These are phyloP conservation scores for Vanderwaltozyma verrucispora DNA, from an alignment of 805 yeast species.

Conservation along the genomic window DNA sequence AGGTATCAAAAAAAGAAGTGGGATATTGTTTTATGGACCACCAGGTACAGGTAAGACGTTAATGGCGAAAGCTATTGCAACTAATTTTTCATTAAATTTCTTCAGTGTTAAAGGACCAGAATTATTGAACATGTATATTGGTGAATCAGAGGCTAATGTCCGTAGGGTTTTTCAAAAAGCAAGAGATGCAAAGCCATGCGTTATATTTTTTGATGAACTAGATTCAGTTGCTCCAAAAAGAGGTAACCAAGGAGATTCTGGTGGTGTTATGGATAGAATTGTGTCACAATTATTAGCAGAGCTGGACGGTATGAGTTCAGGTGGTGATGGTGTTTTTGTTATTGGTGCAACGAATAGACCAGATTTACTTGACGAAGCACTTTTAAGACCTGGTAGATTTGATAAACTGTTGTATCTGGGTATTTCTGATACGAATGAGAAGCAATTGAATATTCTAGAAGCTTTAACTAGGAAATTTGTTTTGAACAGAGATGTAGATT, in stretches of 20 bases:
- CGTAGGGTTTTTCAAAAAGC: conserved; percentile 90
- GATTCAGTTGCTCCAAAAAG: conserved; percentile 98
- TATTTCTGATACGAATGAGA: conserved; percentile 80
- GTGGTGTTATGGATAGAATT: conserved; percentile 98
- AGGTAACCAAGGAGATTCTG: conserved; percentile 98
- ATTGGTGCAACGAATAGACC: conserved; percentile 99
- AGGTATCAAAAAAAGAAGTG: conserved; percentile 90
- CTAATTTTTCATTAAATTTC: conserved; percentile 86
- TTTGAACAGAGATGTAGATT: conserved; percentile 48
- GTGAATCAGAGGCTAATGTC: conserved; percentile 97
- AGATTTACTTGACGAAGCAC: conserved; percentile 87
- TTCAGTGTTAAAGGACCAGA: conserved; percentile 98
- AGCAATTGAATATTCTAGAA: conserved; percentile 73
- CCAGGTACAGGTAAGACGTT: conserved; percentile 98
- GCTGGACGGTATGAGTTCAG: conserved; percentile 86
- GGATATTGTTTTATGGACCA: conserved; percentile 92
- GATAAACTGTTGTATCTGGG: conserved; percentile 94
- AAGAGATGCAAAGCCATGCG: conserved; percentile 95
- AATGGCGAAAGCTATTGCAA: conserved; percentile 94
- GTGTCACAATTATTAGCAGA: conserved; percentile 94
- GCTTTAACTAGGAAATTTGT: conserved; percentile 82
- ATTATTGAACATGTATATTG: conserved; percentile 92
- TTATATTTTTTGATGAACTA: conserved; percentile 91
- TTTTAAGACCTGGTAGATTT: conserved; percentile 87
- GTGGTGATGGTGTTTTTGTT: conserved; percentile 84